Evolutionary conservation across 2,329 filamentous ascomycete species (phyloP), one percentile per base, ranked within the genome.

Genomic region (Metarhizium humberi): DNA sequence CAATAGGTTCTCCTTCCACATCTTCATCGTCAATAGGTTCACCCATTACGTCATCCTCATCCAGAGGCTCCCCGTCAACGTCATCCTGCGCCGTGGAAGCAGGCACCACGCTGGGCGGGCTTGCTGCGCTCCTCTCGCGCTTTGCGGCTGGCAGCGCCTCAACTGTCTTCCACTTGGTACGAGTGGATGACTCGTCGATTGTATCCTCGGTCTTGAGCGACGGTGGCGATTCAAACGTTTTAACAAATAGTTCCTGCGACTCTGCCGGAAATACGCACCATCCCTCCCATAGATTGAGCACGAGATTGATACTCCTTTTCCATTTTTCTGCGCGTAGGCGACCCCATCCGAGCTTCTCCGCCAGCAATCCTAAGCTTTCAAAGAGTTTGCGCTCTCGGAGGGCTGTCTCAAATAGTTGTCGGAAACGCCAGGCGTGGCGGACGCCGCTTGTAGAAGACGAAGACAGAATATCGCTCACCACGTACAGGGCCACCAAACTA

Each of bases 371-470:
- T 3, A 96, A 78, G 48, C 80, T 78, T 64, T 88, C 87, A 63
- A 96, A 95, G 0, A 86, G 82, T 56, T 82, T 81, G 55, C 84
- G 81, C 8, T 80, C 73, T 34, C 82, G 82, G 29, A 96, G 75
- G 1, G 86, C 82, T 0, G 77, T 75, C 67, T 95, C 90, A 58
- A 96, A 90, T 3, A 92, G 78, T 60, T 88, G 84, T 25, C 91
- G 79, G 65, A 91, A 96, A 53, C 90, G 86, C 89, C 91, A 96
- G 3, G 89, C 88, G 67, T 92, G 88, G 2, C 88, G 84, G 29
- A 92, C 85, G 2, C 86, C 87, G 59, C 87, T 88, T 10, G 85
- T 90, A 1, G 87, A 89, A 0, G 80, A 81, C 1, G 88, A 88
- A 0, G 88, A 88, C 13, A 95, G 77, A 49, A 96, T 87, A 67